Evolutionary conservation across 768 basidiomycete species (phyloP), one percentile per base, ranked within the genome.

Genomic region (Rhodosporidiobolus odoratus): DNA sequence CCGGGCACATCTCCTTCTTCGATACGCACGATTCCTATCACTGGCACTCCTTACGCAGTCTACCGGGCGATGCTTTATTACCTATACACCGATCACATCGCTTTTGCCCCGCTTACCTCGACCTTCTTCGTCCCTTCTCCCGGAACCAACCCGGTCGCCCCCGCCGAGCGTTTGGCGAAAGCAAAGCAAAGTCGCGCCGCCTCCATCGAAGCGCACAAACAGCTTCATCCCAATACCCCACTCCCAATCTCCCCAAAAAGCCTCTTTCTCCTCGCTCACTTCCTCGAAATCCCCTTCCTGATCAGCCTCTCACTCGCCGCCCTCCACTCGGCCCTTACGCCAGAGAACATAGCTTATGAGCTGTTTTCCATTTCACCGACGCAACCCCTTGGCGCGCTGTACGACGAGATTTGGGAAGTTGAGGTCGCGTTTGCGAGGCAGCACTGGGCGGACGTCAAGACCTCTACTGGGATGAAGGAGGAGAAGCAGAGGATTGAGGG

Each of bases 221-320:
- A 27, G 1, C 62, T 70, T 25, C 4, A 56, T 25, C 64, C 69
- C 4, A 32, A 34, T 25, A 43, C 17, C 1, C 64, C 63, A 3
- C 7, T 8, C 2, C 64, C 59, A 6, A 30, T 65, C 60, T 71
- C 70, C 0, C 65, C 70, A 3, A 62, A 63, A n/a, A 52, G 65
- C 17, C 35, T 71, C 17, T 71, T 66, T 57, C 43, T 40, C 54
- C 65, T 71, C 56, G 47, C 70, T 2, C 70, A 71, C 35, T 66
- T 71, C 56, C 70, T 71, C 38, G 65, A 66, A 34, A 66, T 63
- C 19, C 60, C 53, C 6, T 23, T 43, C 0, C 56, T 66, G 34
- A 7, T 21, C 0, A 1, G 13, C 0, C 45, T 37, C 37, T 47
- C 56, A 16, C 65, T 71, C 60, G 32, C 52, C 2, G 64, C 52